Evolutionary conservation across 345 rosid genomes (phyloP).

Genomic region (Arabis hirsuta): DNA sequence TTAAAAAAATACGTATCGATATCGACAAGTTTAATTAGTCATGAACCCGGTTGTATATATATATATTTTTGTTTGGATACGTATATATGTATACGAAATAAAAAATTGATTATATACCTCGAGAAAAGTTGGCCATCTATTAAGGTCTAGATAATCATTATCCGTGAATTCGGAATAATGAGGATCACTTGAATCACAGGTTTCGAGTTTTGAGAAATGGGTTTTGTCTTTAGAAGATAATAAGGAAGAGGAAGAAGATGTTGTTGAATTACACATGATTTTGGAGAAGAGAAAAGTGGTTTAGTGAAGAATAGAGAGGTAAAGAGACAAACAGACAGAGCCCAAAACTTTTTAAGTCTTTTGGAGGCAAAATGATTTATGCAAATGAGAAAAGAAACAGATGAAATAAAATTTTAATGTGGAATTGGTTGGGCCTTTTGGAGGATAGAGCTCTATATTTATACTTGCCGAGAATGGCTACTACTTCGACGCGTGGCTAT

Average conservation of each 20-base stretch:
- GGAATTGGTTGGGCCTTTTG: constrained; percentile 37
- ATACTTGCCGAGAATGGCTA: constrained; percentile 7
- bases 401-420: constrained; percentile 19
- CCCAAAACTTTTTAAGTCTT: constrained; percentile 26
- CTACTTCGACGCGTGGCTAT: constrained; percentile 12
- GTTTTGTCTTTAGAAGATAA: constrained; percentile 48
- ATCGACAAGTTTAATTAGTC: not conserved
- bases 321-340: constrained; percentile 22
- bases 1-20: not conserved
- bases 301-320: constrained; percentile 5
- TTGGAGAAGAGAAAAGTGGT: constrained; percentile 20
- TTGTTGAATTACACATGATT: constrained; percentile 65
- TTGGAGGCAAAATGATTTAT: constrained; percentile 30
- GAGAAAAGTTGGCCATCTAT: constrained; percentile 79
- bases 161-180: constrained; percentile 42
- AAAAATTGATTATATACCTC: constrained; percentile 53
- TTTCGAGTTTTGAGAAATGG: constrained; percentile 51
- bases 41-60: not conserved
- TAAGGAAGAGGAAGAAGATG: constrained; percentile 60
- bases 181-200: constrained; percentile 38
- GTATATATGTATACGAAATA: not conserved
- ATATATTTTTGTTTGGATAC: not conserved
- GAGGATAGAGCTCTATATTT: constrained; percentile 27
- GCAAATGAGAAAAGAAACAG: constrained; percentile 24
- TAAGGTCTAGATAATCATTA: constrained; percentile 50